Conservation (phyloP, 2,329 filamentous ascomycete species). For the Fusarium coffeatum region DNA sequence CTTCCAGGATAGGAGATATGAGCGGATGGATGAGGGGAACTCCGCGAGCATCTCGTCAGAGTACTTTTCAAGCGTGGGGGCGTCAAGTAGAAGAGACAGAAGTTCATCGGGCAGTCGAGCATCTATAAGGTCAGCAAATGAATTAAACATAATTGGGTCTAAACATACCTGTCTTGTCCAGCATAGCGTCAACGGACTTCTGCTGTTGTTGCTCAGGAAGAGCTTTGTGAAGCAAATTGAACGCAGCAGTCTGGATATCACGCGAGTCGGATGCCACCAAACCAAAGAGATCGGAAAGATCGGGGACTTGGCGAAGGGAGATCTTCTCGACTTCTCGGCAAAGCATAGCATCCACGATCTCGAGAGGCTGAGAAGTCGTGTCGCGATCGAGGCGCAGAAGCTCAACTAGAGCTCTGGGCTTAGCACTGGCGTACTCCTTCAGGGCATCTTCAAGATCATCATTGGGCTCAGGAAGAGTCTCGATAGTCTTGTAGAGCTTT, state of each 20-base stretch:
- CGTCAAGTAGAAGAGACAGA: constrained; percentile 82
- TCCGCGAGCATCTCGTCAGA: constrained; percentile 72
- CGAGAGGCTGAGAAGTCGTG: constrained; percentile 70
- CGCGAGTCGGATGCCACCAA: constrained; percentile 80
- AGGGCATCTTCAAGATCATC: constrained; percentile 86
- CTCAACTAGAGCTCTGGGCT: constrained; percentile 69
- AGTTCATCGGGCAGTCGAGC: constrained; percentile 86
- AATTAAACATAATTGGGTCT: rapidly evolving
- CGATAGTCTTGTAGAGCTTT: constrained; percentile 73
- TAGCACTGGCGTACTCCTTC: constrained; percentile 66
- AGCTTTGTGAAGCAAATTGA: constrained; percentile 81
- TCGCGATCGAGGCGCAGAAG: constrained; percentile 68
- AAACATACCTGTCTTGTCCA: constrained; percentile 71
- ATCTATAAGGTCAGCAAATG: constrained; percentile 50
- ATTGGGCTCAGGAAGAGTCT: constrained; percentile 76
- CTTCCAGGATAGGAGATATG: constrained; percentile 90
- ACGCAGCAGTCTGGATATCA: constrained; percentile 82
- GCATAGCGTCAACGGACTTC: constrained; percentile 78
- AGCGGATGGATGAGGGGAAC: constrained; percentile 77
- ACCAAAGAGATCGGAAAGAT: constrained; percentile 76
- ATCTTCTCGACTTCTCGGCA: constrained; percentile 75
- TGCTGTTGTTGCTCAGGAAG: constrained; percentile 84
- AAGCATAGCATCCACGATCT: constrained; percentile 80
- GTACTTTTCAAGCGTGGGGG: constrained; percentile 76
- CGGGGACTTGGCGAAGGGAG: constrained; percentile 69